phyloP scores from a whole-genome alignment of 768 basidiomycete species.

The Lactifluus hygrophoroides region DNA sequence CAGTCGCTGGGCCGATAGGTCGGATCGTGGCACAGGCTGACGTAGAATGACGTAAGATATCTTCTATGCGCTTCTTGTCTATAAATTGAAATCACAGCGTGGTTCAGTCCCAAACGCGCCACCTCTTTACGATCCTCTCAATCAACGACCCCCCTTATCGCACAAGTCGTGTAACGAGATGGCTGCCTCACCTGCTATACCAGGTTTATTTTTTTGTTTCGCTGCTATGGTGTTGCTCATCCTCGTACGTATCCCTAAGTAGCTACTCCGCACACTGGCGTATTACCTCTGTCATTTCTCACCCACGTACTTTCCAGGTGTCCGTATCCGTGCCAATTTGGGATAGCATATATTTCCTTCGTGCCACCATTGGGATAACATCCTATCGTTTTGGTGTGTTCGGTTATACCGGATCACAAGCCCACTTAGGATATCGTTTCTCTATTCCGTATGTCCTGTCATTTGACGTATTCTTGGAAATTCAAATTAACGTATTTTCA shows the following conservation, averaged over 20 bases:
- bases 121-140: neutral
- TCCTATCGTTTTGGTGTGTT: slow-evolving; percentile 63
- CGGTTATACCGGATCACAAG: slow-evolving; percentile 54
- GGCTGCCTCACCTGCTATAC: slow-evolving; percentile 52
- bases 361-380: slow-evolving; percentile 34
- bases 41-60: neutral
- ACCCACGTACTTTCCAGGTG: slow-evolving; percentile 33
- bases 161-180: slow-evolving; percentile 23
- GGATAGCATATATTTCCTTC: slow-evolving; percentile 60
- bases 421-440: slow-evolving; percentile 53
- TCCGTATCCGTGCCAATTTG: slow-evolving; percentile 71
- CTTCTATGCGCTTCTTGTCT: neutral
- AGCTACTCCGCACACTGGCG: too few relatives aligned
- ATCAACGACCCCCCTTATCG: neutral
- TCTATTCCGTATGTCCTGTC: slow-evolving; percentile 36
- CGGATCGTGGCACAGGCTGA: neutral
- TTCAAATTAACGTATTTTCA: slow-evolving; percentile 21
- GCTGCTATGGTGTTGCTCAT: slow-evolving; percentile 61
- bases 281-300: neutral
- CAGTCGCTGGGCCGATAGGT: neutral
- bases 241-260: slow-evolving; percentile 42
- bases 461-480: neutral
- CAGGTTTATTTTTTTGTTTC: slow-evolving; percentile 66
- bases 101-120: neutral
- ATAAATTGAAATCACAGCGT: neutral